phyloP scores from a whole-genome alignment of 495 filamentous ascomycete species.

The Aspergillus olivimuriae region DNA sequence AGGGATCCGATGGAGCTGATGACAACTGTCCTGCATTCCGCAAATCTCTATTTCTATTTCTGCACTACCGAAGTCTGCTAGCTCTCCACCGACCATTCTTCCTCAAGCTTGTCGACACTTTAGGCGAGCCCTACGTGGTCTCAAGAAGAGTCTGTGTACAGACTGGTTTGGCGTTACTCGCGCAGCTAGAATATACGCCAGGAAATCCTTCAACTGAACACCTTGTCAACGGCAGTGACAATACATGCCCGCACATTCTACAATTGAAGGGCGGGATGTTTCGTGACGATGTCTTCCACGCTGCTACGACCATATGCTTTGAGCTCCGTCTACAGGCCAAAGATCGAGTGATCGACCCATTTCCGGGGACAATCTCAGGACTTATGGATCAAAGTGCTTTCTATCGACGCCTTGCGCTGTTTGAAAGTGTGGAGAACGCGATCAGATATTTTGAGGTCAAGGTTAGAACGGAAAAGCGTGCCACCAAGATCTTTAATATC shows the following conservation, averaged over 20 bases:
- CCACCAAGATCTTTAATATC: slow-evolving; percentile 5
- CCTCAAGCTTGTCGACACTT: neutral
- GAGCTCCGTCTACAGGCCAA: slow-evolving; percentile 8
- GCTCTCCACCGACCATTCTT: slow-evolving; percentile 10
- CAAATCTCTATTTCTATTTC: slow-evolving; percentile 7
- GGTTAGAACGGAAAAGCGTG: slow-evolving; percentile 8
- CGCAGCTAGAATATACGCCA: neutral
- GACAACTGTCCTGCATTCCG: too few species aligned
- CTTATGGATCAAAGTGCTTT: neutral
- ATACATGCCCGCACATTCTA: neutral
- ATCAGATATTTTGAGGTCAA: slow-evolving; percentile 10
- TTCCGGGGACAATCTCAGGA: neutral
- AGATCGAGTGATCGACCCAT: neutral
- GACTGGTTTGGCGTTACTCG: neutral
- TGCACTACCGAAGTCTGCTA: slow-evolving; percentile 7
- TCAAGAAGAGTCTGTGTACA: neutral
- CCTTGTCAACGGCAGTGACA: neutral
- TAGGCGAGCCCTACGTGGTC: neutral
- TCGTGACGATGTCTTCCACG: slow-evolving; percentile 10
- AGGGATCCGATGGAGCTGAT: neutral
- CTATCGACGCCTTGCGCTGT: neutral
- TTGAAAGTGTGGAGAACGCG: slow-evolving; percentile 3
- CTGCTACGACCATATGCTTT: slow-evolving; percentile 8
- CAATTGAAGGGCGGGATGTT: slow-evolving; percentile 5
- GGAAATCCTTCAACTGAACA: neutral